Conservation (phyloP, 2,329 filamentous ascomycete species). For the Colletotrichum gigasporum region DNA sequence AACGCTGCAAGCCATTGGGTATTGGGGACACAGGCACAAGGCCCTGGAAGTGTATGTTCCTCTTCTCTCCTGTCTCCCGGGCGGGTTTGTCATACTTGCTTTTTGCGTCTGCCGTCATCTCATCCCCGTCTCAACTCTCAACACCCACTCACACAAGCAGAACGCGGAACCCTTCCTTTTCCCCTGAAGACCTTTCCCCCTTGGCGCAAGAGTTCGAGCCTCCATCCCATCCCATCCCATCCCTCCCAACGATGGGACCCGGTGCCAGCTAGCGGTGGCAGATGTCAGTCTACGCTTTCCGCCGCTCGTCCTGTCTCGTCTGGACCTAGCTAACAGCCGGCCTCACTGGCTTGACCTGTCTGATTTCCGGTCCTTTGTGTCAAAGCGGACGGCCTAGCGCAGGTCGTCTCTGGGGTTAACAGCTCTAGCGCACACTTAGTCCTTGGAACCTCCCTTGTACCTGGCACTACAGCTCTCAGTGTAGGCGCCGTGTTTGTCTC, state of each 20-base stretch:
- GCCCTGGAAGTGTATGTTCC: too few species aligned
- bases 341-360: constrained; percentile 2
- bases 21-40: not conserved
- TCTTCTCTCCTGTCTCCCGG: not conserved
- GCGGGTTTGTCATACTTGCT: constrained; percentile 4
- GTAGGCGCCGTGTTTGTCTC: not conserved
- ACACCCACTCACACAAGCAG: not conserved
- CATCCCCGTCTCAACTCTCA: not conserved
- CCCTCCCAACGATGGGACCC: constrained; percentile 1
- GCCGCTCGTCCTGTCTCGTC: constrained; percentile 8
- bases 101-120: not conserved
- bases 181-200: constrained; percentile 7
- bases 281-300: constrained; percentile 15
- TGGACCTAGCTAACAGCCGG: constrained; percentile 3
- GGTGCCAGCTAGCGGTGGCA: constrained; percentile 9
- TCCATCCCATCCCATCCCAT: not conserved
- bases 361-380: constrained; percentile 20
- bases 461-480: constrained; percentile 8
- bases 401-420: constrained; percentile 4
- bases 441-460: constrained; percentile 23
- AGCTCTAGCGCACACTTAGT: constrained; percentile 9
- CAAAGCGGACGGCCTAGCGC: constrained; percentile 19
- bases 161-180: not conserved
- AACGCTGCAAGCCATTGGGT: not conserved
- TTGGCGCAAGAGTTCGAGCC: constrained; percentile 10